Evolutionary conservation across 805 yeast genomes (phyloP).

Genomic region (Lachancea mirantina): DNA sequence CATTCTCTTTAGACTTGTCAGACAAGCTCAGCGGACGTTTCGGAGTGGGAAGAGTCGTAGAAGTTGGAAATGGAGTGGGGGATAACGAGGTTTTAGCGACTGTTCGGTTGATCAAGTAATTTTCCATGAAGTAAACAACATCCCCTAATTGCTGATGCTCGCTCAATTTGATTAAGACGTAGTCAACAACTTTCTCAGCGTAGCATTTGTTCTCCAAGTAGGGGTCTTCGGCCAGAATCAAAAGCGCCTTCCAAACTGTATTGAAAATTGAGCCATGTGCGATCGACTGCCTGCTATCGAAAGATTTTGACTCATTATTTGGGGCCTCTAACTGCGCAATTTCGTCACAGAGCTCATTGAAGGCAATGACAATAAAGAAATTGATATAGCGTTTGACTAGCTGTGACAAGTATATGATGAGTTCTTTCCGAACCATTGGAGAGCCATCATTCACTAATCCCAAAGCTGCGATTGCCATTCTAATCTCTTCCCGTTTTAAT

Average conservation of each 20-base stretch:
- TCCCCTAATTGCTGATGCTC: conserved; percentile 51
- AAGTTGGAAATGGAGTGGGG: conserved; percentile 8
- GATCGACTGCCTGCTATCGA: conserved; percentile 53
- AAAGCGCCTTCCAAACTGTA: conserved; percentile 79
- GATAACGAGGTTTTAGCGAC: conserved; percentile 14
- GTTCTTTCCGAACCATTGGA: conserved; percentile 79
- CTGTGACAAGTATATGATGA: conserved; percentile 67
- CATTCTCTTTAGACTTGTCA: conserved; percentile 1
- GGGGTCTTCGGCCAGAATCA: conserved; percentile 81
- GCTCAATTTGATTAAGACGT: conserved; percentile 50
- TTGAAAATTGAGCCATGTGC: conserved; percentile 84
- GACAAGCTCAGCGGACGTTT: conserved; percentile 9
- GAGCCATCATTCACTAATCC: conserved; percentile 79
- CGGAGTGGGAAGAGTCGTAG: conserved; percentile 7
- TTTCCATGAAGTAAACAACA: conserved; percentile 60
- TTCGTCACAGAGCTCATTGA: conserved; percentile 76
- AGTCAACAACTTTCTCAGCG: conserved; percentile 72
- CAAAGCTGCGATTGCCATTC: conserved; percentile 60
- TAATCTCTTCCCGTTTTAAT: conserved; percentile 59
- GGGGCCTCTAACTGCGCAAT: conserved; percentile 47
- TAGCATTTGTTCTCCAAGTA: conserved; percentile 67
- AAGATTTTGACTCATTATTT: conserved; percentile 14
- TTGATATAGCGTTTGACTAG: conserved; percentile 62
- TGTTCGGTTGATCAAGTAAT: conserved; percentile 47
- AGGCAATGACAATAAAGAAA: conserved; percentile 81